Percentiles rank a stretch among this genome's conserved stretches.
Conservation (phyloP, 2,329 filamentous ascomycete genomes). For the Leptographium flavum region DNA sequence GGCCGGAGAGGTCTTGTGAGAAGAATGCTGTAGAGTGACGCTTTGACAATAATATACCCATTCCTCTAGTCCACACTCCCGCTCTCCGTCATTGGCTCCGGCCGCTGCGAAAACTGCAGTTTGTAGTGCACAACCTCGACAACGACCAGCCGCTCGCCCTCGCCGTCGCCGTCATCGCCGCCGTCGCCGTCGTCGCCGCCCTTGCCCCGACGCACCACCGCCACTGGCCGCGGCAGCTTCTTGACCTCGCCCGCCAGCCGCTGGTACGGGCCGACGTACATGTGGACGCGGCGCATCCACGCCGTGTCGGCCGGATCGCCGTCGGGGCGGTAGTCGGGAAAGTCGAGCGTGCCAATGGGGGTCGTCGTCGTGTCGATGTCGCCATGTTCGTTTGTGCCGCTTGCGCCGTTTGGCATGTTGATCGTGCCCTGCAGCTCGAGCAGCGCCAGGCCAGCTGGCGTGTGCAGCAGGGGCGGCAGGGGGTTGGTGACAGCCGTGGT, state of each 20-base stretch:
- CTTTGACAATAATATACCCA: no score
- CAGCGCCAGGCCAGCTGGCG: constrained; percentile 76
- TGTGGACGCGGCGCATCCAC: constrained; percentile 84
- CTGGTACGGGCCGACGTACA: constrained; percentile 83
- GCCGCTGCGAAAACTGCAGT: constrained; percentile 68
- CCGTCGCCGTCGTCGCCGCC: constrained; percentile 13
- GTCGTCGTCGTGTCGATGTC: constrained; percentile 15
- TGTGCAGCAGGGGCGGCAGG: constrained; percentile 72
- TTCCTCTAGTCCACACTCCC: no score
- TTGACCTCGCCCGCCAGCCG: constrained; percentile 81
- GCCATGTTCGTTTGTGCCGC: constrained; percentile 3
- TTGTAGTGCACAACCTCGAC: constrained; percentile 81
- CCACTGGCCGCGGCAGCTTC: constrained; percentile 66
- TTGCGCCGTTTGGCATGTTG: constrained; percentile 34
- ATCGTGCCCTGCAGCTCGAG: constrained; percentile 88
- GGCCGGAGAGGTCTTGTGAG: constrained; percentile 14
- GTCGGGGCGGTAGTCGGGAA: constrained; percentile 42
- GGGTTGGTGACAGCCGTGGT: constrained; percentile 27
- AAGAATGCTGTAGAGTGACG: no score
- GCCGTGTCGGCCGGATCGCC: constrained; percentile 33
- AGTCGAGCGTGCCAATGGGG: constrained; percentile 26
- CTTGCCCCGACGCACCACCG: constrained; percentile 48
- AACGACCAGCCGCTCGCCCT: constrained; percentile 52
- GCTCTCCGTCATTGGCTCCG: constrained; percentile 59
- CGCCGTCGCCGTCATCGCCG: constrained; percentile 22